Percentiles rank a stretch among this genome's conserved stretches.
phyloP scores from a whole-genome alignment of 345 rosid species.

The Ricinus communis region DNA sequence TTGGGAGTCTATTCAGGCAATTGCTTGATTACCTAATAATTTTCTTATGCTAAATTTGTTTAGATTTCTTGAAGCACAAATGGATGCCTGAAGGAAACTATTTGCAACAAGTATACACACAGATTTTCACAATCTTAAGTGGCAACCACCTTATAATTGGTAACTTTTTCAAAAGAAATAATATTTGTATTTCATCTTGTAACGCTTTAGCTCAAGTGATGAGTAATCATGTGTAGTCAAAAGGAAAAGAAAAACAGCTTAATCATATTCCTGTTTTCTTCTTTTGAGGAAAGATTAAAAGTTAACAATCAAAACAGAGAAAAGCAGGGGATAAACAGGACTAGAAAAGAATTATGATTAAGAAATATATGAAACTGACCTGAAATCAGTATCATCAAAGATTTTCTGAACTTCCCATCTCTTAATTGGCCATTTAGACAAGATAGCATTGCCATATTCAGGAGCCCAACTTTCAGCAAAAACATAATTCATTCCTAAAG shows the following conservation, averaged over 20 bases:
- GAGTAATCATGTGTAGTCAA: no score
- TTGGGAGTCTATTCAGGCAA: no score
- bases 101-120: background rate
- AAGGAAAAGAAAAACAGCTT: background rate
- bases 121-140: background rate
- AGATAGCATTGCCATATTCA: conserved; percentile 90
- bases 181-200: background rate
- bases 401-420: conserved; percentile 65
- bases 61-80: no score
- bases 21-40: no score
- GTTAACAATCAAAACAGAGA: background rate
- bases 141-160: conserved; percentile 6
- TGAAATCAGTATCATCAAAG: conserved; percentile 87
- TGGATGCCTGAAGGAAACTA: no score
- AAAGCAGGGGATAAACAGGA: background rate
- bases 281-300: background rate
- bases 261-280: background rate
- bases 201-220: background rate
- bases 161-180: conserved; percentile 22
- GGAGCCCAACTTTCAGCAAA: conserved; percentile 99
- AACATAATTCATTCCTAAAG: conserved; percentile 80
- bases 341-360: background rate
- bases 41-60: no score
- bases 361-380: conserved; percentile 32
- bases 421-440: conserved; percentile 89